Evolutionary conservation across 2,329 filamentous ascomycete species (phyloP).

Genomic region (Apiospora arundinis): DNA sequence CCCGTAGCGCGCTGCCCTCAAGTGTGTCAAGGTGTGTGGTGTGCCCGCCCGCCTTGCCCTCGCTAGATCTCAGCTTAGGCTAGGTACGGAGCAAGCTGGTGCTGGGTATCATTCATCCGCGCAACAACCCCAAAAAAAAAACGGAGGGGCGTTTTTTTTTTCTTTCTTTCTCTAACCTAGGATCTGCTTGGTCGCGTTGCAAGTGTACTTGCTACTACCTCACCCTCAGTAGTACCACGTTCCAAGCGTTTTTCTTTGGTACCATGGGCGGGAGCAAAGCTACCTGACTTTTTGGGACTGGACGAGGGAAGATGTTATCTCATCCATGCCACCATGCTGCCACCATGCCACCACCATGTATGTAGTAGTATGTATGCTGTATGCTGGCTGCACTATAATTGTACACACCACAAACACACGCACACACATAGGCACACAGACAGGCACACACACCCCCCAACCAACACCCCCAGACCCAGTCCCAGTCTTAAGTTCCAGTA

Average conservation of each 20-base stretch:
- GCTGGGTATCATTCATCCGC: constrained; percentile 9
- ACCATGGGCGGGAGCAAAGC: constrained; percentile 12
- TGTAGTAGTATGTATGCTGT: neutral
- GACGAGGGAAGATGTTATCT: constrained; percentile 12
- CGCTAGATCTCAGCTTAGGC: constrained; percentile 16
- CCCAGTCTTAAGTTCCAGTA: constrained; percentile 14
- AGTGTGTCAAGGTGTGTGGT: constrained; percentile 5
- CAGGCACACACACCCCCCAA: neutral
- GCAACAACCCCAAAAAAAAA: too few relatives aligned
- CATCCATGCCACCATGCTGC: neutral
- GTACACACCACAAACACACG: neutral
- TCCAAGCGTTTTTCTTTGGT: neutral
- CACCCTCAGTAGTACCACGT: neutral
- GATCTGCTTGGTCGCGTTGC: constrained; percentile 13
- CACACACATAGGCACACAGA: neutral
- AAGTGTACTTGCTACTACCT: constrained; percentile 7
- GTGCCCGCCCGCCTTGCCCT: constrained; percentile 2
- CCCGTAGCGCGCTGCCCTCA: constrained; percentile 2
- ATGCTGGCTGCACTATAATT: constrained; percentile 15
- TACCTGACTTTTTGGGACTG: constrained; percentile 17
- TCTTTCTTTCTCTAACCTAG: neutral
- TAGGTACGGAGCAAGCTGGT: constrained; percentile 4
- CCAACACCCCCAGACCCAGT: constrained; percentile 16
- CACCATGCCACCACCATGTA: neutral
- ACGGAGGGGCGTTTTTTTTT: neutral